Evolutionary conservation across 2,329 filamentous ascomycete species (phyloP).

Genomic region (Onygenales sp.): DNA sequence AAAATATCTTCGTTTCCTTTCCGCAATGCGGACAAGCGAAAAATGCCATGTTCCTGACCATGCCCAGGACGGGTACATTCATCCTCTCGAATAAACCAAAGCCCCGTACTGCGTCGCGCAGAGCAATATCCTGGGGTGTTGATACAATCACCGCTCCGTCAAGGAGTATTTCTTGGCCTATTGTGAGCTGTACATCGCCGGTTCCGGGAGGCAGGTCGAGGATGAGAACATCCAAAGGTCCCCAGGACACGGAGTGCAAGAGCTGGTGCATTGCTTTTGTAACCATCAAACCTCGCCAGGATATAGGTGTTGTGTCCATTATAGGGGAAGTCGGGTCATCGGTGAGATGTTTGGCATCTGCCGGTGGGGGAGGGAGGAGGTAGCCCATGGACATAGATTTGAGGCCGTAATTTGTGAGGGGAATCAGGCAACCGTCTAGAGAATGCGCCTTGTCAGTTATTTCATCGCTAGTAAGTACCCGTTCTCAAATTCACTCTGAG

Average conservation of each 20-base stretch:
- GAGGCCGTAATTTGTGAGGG: constrained; percentile 86
- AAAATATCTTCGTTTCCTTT: constrained; percentile 66
- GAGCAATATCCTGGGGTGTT: constrained; percentile 84
- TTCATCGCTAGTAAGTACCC: not conserved
- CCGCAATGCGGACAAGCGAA: constrained; percentile 74
- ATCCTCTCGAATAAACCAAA: constrained; percentile 89
- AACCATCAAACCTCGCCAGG: constrained; percentile 95
- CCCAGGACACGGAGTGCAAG: constrained; percentile 92
- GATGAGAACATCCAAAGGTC: constrained; percentile 75
- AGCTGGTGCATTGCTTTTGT: constrained; percentile 96
- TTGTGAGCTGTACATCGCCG: constrained; percentile 92
- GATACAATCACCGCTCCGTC: constrained; percentile 79
- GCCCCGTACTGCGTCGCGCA: constrained; percentile 85
- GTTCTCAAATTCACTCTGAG: too few species aligned
- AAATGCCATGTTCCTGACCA: constrained; percentile 86
- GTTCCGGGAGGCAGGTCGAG: constrained; percentile 90
- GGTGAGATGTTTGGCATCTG: constrained; percentile 42
- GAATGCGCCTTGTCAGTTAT: not conserved
- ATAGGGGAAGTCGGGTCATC: constrained; percentile 20
- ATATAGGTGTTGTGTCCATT: constrained; percentile 59
- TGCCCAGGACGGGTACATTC: constrained; percentile 64
- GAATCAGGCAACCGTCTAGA: constrained; percentile 55
- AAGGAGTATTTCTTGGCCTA: constrained; percentile 85
- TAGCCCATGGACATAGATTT: constrained; percentile 99
- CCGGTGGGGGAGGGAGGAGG: constrained; percentile 48